Evolutionary conservation across 2,329 filamentous ascomycete species (phyloP).

Genomic region (Monosporascus sp.): DNA sequence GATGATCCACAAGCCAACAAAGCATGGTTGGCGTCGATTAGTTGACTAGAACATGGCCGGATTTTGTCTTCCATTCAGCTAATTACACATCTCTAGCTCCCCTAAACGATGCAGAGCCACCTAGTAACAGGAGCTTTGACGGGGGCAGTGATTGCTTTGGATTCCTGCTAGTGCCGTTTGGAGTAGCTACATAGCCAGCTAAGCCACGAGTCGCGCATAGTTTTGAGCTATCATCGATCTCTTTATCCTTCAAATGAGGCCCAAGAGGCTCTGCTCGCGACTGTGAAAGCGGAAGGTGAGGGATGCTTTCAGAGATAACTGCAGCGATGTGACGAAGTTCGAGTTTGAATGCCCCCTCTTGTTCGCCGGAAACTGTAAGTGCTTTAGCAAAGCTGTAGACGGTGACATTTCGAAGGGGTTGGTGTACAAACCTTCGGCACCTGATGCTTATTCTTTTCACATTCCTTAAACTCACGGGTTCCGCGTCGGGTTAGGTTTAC

Average conservation of each 20-base stretch:
- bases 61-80: too few relatives aligned
- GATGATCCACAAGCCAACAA: too few relatives aligned
- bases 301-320: background rate
- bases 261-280: background rate
- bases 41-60: too few relatives aligned
- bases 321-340: constrained; percentile 51
- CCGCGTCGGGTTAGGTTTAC: constrained; percentile 55
- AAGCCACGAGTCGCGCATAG: background rate
- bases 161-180: background rate
- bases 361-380: constrained; percentile 59
- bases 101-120: background rate
- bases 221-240: background rate
- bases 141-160: too few relatives aligned
- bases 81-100: too few relatives aligned
- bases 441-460: constrained; percentile 70
- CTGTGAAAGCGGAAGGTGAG: background rate
- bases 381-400: constrained; percentile 15
- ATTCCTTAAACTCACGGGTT: constrained; percentile 50
- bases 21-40: too few relatives aligned
- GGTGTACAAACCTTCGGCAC: constrained; percentile 65
- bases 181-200: background rate
- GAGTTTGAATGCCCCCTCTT: constrained; percentile 63
- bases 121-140: background rate
- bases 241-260: background rate
- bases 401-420: background rate